Percentiles rank a stretch among this genome's conserved stretches.
These are phyloP conservation scores for Leucogyrophana mollusca DNA, from an alignment of 768 basidiomycete species.

Conservation along the genomic window DNA sequence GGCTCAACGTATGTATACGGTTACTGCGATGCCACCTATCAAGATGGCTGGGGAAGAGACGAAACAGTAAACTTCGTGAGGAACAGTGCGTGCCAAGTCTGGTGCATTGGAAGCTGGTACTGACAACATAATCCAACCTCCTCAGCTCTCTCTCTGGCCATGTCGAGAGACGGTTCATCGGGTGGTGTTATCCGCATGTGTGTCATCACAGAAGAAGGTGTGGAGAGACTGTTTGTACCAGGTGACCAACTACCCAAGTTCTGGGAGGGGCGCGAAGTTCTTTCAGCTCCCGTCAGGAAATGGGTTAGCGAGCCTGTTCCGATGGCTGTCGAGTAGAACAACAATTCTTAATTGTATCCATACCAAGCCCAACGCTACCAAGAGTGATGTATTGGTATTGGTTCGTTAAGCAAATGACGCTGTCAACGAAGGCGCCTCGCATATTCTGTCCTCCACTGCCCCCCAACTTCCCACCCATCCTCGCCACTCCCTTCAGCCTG, in stretches of 20 bases:
- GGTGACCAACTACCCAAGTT: constrained; percentile 87
- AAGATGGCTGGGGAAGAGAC: constrained; percentile 87
- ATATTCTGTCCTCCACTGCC: constrained; percentile 21
- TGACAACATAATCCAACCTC: neutral
- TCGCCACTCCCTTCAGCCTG: constrained; percentile 4
- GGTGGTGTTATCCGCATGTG: constrained; percentile 98
- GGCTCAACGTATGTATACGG: constrained; percentile 99
- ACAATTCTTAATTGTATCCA: constrained; percentile 8
- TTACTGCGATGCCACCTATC: constrained; percentile 97
- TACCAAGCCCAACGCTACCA: too few species aligned
- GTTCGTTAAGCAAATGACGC: too few species aligned
- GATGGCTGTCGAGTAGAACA: constrained; percentile 44
- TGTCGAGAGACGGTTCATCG: constrained; percentile 97
- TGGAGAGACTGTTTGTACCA: constrained; percentile 90
- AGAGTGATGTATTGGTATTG: too few species aligned
- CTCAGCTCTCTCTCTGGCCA: constrained; percentile 87
- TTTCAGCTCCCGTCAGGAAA: constrained; percentile 35
- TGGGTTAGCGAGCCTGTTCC: constrained; percentile 29
- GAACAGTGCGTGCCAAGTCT: constrained; percentile 68
- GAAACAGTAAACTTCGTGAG: constrained; percentile 93
- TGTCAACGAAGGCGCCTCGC: constrained; percentile 6
- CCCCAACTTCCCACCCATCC: constrained; percentile 40
- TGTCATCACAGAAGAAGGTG: constrained; percentile 89
- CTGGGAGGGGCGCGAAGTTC: constrained; percentile 83
- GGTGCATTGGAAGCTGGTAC: neutral